phyloP scores from a whole-genome alignment of 495 filamentous ascomycete species.

The Tirmania nivea region DNA sequence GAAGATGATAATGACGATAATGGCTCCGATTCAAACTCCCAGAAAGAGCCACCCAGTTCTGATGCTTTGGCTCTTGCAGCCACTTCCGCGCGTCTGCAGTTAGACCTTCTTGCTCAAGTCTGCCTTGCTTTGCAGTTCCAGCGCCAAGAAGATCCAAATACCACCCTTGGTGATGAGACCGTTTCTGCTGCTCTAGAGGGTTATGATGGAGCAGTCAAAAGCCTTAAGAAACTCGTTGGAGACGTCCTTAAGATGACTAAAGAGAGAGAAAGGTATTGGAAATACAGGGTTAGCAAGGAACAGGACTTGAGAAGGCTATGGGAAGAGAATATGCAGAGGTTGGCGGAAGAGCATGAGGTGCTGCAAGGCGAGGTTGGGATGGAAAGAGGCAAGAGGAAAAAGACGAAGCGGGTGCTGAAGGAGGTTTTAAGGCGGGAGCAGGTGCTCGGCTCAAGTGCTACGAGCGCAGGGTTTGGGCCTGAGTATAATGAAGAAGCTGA shows the following conservation, averaged over 20 bases:
- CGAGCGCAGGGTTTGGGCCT: conserved; percentile 5
- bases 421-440: conserved; percentile 49
- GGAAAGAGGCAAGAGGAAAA: conserved; percentile 69
- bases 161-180: conserved; percentile 49
- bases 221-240: conserved; percentile 64
- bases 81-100: conserved; percentile 77
- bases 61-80: conserved; percentile 91
- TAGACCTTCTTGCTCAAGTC: conserved; percentile 70
- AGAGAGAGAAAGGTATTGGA: conserved; percentile 91
- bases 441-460: conserved; percentile 18
- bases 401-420: conserved; percentile 71
- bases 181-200: conserved; percentile 60
- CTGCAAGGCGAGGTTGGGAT: conserved; percentile 72
- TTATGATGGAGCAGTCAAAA: conserved; percentile 74
- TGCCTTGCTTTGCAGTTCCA: conserved; percentile 60
- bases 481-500: not conserved
- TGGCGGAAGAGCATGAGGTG: conserved; percentile 81
- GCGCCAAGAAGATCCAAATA: conserved; percentile 40
- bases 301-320: conserved; percentile 74
- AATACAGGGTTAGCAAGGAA: conserved; percentile 78
- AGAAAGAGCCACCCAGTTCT: conserved; percentile 12
- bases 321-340: conserved; percentile 94
- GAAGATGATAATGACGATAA: conserved; percentile 7
- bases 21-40: conserved; percentile 12
- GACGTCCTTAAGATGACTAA: conserved; percentile 77